These are phyloP conservation scores for Hemerocallis citrina DNA, from an alignment of 106 monocot species.

Conservation along the genomic window DNA sequence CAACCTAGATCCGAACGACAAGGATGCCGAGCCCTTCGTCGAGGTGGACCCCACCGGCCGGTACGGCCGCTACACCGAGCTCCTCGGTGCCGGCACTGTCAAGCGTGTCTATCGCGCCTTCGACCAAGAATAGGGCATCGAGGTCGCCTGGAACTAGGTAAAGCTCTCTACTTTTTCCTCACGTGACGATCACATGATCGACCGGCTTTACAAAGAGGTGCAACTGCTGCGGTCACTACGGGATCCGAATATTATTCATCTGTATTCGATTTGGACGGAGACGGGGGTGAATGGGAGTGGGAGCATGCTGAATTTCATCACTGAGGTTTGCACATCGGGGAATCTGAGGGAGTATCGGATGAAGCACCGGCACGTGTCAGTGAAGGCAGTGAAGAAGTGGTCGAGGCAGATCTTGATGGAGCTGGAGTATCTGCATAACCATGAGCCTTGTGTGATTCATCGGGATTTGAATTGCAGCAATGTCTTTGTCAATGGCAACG, in stretches of 20 bases:
- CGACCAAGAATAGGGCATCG: constrained; percentile 79
- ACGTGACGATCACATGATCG: constrained; percentile 25
- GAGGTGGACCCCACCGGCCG: constrained; percentile 80
- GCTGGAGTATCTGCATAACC: constrained; percentile 69
- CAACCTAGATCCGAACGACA: constrained; percentile 13
- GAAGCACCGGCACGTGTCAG: constrained; percentile 57
- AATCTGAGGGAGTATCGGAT: constrained; percentile 57
- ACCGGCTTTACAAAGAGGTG: constrained; percentile 55
- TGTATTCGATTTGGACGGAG: constrained; percentile 34
- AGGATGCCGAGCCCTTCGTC: constrained; percentile 63
- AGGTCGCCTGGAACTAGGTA: constrained; percentile 92
- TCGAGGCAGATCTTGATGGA: constrained; percentile 61
- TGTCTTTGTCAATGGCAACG: constrained; percentile 81
- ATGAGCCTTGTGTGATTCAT: constrained; percentile 85
- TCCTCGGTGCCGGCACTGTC: constrained; percentile 54
- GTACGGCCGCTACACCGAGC: constrained; percentile 67
- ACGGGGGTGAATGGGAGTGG: neutral
- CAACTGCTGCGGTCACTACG: constrained; percentile 50
- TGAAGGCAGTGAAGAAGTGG: constrained; percentile 87
- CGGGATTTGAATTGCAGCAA: constrained; percentile 92
- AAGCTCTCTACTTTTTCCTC: constrained; percentile 24
- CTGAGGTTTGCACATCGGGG: constrained; percentile 87
- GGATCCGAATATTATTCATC: constrained; percentile 57
- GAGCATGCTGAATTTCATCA: constrained; percentile 77
- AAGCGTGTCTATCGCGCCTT: constrained; percentile 84